Evolutionary conservation across 768 basidiomycete genomes (phyloP).

Genomic region (Hortiboletus campestris): DNA sequence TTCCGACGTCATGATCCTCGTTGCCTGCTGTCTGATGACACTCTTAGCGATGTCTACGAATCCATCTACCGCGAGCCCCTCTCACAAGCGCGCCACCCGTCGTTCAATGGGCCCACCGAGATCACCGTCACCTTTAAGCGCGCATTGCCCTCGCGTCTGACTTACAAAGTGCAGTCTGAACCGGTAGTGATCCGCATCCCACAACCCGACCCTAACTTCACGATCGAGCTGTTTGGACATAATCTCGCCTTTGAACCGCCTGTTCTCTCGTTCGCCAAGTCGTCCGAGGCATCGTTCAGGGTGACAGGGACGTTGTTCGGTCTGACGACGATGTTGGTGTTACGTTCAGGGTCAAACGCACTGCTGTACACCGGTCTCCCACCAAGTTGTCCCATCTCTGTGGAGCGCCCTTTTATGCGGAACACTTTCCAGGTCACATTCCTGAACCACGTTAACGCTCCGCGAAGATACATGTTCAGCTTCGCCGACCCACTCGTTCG

Average conservation of each 20-base stretch:
- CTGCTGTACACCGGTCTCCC: conserved; percentile 80
- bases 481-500: conserved; percentile 77
- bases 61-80: conserved; percentile 74
- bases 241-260: conserved; percentile 88
- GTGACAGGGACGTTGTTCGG: conserved; percentile 87
- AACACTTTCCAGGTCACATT: conserved; percentile 96
- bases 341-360: conserved; percentile 81
- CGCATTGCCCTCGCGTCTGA: conserved; percentile 71
- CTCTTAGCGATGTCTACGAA: conserved; percentile 73
- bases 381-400: conserved; percentile 68
- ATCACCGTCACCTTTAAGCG: conserved; percentile 70
- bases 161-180: conserved; percentile 86
- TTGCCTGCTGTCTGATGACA: conserved; percentile 67
- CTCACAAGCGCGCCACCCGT: conserved; percentile 60
- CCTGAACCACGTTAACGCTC: conserved; percentile 57
- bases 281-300: conserved; percentile 83
- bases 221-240: conserved; percentile 82
- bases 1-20: conserved; percentile 79
- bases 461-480: conserved; percentile 94
- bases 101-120: conserved; percentile 42
- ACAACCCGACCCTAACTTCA: conserved; percentile 77
- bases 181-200: conserved; percentile 85
- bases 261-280: conserved; percentile 73
- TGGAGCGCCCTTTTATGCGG: conserved; percentile 94
- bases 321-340: conserved; percentile 76